These are phyloP conservation scores for Reticulascus tulasneorum DNA, from an alignment of 2,329 filamentous ascomycete genomes.

Conservation along the genomic window DNA sequence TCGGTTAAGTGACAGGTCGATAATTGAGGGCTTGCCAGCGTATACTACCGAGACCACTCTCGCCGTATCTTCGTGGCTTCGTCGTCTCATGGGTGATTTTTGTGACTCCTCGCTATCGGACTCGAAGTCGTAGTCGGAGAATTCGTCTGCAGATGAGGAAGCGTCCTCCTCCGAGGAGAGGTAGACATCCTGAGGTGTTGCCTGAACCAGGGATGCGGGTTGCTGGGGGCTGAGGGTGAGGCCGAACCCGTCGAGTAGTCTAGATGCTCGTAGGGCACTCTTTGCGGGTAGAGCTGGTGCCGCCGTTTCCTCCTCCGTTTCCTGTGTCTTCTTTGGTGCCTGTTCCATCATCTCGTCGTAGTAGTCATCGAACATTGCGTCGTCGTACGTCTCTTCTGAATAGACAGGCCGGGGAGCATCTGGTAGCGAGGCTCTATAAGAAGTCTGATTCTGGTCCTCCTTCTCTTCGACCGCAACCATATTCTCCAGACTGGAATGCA, in stretches of 20 bases:
- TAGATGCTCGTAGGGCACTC: conserved; percentile 46
- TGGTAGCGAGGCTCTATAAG: conserved; percentile 16
- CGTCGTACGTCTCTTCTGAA: conserved; percentile 14
- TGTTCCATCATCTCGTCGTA: conserved; percentile 15
- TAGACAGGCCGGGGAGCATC: conserved; percentile 11
- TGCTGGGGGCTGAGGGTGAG: conserved; percentile 27
- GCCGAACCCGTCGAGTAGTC: conserved; percentile 32
- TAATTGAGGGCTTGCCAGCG: conserved; percentile 55
- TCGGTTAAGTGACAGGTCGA: conserved; percentile 38
- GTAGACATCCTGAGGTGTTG: conserved; percentile 55
- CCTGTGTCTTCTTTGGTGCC: conserved; percentile 13
- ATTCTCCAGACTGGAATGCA: conserved; percentile 9
- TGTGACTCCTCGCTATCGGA: conserved; percentile 28
- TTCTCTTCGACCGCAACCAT: conserved; percentile 1
- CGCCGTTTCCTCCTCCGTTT: conserved; percentile 13
- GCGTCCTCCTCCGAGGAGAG: conserved; percentile 64
- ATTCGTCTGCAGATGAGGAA: conserved; percentile 58
- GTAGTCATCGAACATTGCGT: conserved; percentile 16
- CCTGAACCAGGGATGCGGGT: conserved; percentile 27
- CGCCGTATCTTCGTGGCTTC: conserved; percentile 52
- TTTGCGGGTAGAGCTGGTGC: conserved; percentile 46
- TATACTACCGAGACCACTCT: conserved; percentile 57
- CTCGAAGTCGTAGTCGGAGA: conserved; percentile 50
- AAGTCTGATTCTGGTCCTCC: conserved; percentile 7
- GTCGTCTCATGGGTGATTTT: conserved; percentile 26